Percentiles rank a stretch among this genome's conserved stretches.
phyloP scores from a whole-genome alignment of 2,329 filamentous ascomycete species.

The Colletotrichum sidae region DNA sequence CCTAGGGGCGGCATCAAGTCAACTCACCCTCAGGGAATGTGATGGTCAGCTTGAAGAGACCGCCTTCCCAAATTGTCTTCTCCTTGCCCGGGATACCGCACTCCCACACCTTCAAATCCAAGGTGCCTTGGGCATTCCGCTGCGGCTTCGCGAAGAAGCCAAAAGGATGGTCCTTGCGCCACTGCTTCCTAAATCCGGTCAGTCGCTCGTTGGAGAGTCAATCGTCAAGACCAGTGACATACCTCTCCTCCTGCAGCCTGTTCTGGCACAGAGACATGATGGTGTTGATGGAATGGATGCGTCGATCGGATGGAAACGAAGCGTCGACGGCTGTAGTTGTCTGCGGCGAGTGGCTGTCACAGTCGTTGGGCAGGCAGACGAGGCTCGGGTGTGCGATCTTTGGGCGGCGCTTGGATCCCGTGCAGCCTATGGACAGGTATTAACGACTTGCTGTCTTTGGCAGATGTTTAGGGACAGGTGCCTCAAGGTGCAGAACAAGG shows the following conservation, averaged over 20 bases:
- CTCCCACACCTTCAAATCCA: conserved; percentile 96
- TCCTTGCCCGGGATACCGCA: conserved; percentile 96
- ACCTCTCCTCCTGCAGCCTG: conserved; percentile 89
- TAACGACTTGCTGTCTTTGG: too few species aligned
- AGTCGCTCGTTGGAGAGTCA: conserved; percentile 30
- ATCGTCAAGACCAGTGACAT: conserved; percentile 46
- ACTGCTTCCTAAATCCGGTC: conserved; percentile 79
- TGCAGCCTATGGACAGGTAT: background rate
- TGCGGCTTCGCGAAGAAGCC: conserved; percentile 94
- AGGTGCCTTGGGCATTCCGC: conserved; percentile 77
- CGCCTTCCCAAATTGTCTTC: conserved; percentile 98
- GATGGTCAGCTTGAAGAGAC: conserved; percentile 93
- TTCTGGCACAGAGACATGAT: conserved; percentile 90
- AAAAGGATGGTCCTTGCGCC: conserved; percentile 96
- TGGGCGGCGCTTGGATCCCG: background rate
- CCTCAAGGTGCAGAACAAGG: background rate
- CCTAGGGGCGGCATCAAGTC: background rate
- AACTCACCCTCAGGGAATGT: conserved; percentile 89
- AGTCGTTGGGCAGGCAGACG: conserved; percentile 4
- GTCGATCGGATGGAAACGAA: background rate
- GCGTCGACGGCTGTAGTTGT: background rate
- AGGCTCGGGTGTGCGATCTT: conserved; percentile 6
- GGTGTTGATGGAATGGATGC: conserved; percentile 24
- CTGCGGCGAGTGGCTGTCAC: conserved; percentile 17
- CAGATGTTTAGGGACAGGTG: too few species aligned